Evolutionary conservation across 1,284 basidiomycete genomes (phyloP), one percentile per base, ranked within the genome.

Genomic region (Rhodotorula sp.): DNA sequence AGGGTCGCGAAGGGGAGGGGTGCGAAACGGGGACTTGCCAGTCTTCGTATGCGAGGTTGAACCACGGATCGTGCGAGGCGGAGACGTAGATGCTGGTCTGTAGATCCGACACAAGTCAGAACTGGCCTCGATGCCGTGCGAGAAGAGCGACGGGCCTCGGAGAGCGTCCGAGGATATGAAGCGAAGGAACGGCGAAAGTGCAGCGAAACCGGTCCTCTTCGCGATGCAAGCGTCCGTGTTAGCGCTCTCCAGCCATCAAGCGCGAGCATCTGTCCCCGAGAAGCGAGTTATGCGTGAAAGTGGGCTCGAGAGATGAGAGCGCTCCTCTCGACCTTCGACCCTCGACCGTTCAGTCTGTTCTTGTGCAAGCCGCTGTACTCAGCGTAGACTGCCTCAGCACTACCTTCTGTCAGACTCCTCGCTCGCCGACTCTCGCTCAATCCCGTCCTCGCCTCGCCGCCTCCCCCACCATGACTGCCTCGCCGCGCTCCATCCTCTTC

Each of bases 31-130:
- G 51, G 73, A 55, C 88, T 72, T 51, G 94, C 94, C 93, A 95
- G 81, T 98, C 94, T 81, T 99, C 96, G 64, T 93, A 87, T 0
- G 91, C 88, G 44, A 99, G 87, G 81, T 99, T 98, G 83, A 97
- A 97, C 82, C 90, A 93, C 1, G 95, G 93, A 79, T 94, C 87
- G 1, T 86, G 87, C 22, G 93, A 94, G 29, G 85, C 85, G 0
- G 94, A 98, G 27, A 96, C 83, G 81, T 92, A 96, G 55, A 95
- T 78, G 34, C 58, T 69, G 1, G 69, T 37, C 73, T 74, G 53
- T 7, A 12, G 27, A n/a, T n/a, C 0, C 10, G 29, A 21, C 13
- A 12, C 39, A 19, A 4, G 25, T 51, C 27, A 58, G 56, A 19
- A 9, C 6, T 19, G 19, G 19, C 4, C 12, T 5, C 4, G 6